Conservation (phyloP, 192 early-diverging fungal genomes). For the Mortierella claussenii region DNA sequence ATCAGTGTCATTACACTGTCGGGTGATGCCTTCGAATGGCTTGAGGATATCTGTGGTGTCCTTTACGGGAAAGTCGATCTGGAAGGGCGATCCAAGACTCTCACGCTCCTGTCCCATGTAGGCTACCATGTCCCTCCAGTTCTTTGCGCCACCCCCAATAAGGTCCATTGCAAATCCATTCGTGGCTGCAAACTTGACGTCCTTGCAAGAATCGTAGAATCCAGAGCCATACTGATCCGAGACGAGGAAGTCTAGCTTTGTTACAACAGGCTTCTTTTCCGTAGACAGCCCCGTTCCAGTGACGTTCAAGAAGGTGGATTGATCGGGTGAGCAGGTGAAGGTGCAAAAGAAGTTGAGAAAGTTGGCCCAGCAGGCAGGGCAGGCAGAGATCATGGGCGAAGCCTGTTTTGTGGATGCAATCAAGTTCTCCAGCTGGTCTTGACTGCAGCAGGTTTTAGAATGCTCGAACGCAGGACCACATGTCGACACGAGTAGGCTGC, state of each 20-base stretch:
- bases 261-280: conserved; percentile 51
- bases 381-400: conserved; percentile 64
- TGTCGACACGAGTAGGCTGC: conserved; percentile 56
- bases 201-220: conserved; percentile 72
- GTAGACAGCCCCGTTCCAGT: conserved; percentile 50
- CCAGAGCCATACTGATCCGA: conserved; percentile 63
- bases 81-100: conserved; percentile 69
- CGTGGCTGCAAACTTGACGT: conserved; percentile 72
- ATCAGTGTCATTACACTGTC: conserved; percentile 65
- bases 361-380: conserved; percentile 76
- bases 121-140: conserved; percentile 62
- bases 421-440: conserved; percentile 61
- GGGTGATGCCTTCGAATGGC: conserved; percentile 47
- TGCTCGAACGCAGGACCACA: conserved; percentile 63
- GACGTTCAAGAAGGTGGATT: conserved; percentile 73
- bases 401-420: conserved; percentile 60
- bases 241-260: conserved; percentile 62
- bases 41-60: conserved; percentile 31
- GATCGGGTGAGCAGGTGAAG: conserved; percentile 73
- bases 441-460: conserved; percentile 64
- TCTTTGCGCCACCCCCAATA: conserved; percentile 70
- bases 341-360: conserved; percentile 71
- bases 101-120: conserved; percentile 66
- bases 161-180: conserved; percentile 77
- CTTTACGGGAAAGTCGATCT: conserved; percentile 67